Percentiles rank a stretch among this genome's conserved stretches.
These are phyloP conservation scores for Cyberlindnera nakhonratchasimensis DNA, from an alignment of 805 yeast species.

Conservation along the genomic window DNA sequence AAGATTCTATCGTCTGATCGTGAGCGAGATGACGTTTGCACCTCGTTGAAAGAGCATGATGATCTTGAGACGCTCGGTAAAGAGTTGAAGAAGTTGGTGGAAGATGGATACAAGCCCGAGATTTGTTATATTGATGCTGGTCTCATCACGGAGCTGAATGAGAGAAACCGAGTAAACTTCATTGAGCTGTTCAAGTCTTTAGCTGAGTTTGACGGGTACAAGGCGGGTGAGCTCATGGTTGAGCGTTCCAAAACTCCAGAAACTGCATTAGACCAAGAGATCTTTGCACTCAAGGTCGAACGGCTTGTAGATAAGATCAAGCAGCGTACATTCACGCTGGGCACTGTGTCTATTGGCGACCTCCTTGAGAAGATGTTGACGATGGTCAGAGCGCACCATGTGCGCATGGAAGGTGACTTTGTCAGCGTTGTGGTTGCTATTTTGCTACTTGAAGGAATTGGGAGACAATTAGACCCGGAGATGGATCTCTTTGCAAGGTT, in stretches of 20 bases:
- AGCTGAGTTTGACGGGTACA: slow-evolving; percentile 89
- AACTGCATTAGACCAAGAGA: slow-evolving; percentile 77
- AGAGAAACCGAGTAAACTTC: slow-evolving; percentile 74
- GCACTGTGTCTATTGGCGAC: slow-evolving; percentile 90
- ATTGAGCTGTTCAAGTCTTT: slow-evolving; percentile 85
- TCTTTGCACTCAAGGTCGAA: slow-evolving; percentile 86
- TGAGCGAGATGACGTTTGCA: slow-evolving; percentile 26
- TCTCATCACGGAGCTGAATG: slow-evolving; percentile 83
- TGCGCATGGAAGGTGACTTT: slow-evolving; percentile 96
- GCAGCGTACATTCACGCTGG: slow-evolving; percentile 85
- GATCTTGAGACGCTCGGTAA: slow-evolving; percentile 42
- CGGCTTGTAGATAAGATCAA: slow-evolving; percentile 76
- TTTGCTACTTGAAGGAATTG: slow-evolving; percentile 87
- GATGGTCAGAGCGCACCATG: slow-evolving; percentile 94
- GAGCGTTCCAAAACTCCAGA: slow-evolving; percentile 95
- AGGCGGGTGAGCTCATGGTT: slow-evolving; percentile 93
- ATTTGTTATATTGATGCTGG: slow-evolving; percentile 93
- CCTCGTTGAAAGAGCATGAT: slow-evolving; percentile 16
- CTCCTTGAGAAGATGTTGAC: slow-evolving; percentile 78
- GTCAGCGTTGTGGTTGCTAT: slow-evolving; percentile 94
- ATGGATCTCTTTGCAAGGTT: slow-evolving; percentile 94
- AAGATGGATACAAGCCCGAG: slow-evolving; percentile 72
- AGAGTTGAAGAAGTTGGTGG: slow-evolving; percentile 43
- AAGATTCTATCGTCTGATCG: slow-evolving; percentile 25
- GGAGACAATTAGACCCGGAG: slow-evolving; percentile 89